Evolutionary conservation across 2,329 filamentous ascomycete species (phyloP), one percentile per base, ranked within the genome.

Genomic region (Hypomyces perniciosus): DNA sequence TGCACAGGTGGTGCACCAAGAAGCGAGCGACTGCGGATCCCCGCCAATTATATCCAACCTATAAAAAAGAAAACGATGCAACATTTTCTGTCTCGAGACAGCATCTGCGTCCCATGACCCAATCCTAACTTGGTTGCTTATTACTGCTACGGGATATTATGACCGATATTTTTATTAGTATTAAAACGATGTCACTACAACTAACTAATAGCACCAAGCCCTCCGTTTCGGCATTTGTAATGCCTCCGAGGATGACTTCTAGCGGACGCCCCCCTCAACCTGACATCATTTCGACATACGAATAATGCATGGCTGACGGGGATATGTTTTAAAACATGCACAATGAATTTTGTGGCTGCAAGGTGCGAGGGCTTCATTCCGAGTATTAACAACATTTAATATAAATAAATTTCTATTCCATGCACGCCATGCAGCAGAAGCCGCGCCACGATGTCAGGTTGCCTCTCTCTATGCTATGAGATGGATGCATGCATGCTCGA

Each of bases 81-180:
- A 10, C 40, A 12, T 42, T 42, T 27, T 42, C 6, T 38, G 35
- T 38, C 12, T 38, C 35, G 35, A 38, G 31, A 38, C 26, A 51
- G 49, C 44, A 51, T 33, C 37, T 51, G 39, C 49, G 30, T 51
- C n/a, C 20, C 44, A 30, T 40, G 35, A 13, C 29, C 38, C 38
- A 42, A 46, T 8, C 44, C 49, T 35, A 31, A 13, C 31, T 27
- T 38, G 20, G 31, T 46, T 27, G 13, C 43, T 28, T 31, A 46
- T 34, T 29, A 44, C 35, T 40, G 29, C 9, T 26, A 26, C 8
- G 9, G 37, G 35, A 51, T 5, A 12, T 26, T 29, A 20, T 20
- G 35, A 38, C 12, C 35, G 20, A 20, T 20, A 20, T 20, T 20
- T 20, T 20, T 20, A 20, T 20, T 20, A 20, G 20, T 20, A 20